A percentile compares a stretch with the other conserved stretches of the same genome.
phyloP scores from a whole-genome alignment of 2,329 filamentous ascomycete genomes.

The Aspergillus sp. region DNA sequence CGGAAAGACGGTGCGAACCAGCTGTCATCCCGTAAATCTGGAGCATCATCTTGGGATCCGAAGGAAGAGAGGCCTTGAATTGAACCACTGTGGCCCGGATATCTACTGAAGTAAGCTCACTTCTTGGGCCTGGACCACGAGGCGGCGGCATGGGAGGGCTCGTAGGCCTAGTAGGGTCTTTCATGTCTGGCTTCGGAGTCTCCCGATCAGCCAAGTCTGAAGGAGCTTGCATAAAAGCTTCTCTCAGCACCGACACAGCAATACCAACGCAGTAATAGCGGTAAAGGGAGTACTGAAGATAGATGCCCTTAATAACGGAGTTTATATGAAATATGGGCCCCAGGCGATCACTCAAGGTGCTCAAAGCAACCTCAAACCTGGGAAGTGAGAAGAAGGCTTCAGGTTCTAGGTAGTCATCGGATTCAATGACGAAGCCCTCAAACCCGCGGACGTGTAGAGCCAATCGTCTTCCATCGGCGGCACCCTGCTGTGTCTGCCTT shows the following conservation, averaged over 20 bases:
- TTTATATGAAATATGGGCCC: constrained; percentile 84
- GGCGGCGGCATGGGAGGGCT: constrained; percentile 19
- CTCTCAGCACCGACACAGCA: constrained; percentile 64
- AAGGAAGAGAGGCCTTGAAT: constrained; percentile 78
- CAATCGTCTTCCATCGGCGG: constrained; percentile 70
- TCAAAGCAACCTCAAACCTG: constrained; percentile 76
- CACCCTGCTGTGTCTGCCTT: constrained; percentile 30
- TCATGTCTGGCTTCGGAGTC: constrained; percentile 5
- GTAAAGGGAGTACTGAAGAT: constrained; percentile 85
- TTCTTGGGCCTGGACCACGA: constrained; percentile 19
- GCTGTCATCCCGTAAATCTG: constrained; percentile 76
- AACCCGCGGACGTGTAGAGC: constrained; percentile 73
- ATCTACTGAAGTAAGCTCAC: constrained; percentile 72
- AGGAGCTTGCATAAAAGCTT: constrained; percentile 48
- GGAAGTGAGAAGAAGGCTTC: constrained; percentile 83
- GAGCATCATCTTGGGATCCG: constrained; percentile 84
- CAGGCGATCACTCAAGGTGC: constrained; percentile 75
- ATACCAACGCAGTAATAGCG: constrained; percentile 85
- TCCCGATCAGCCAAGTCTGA: constrained; percentile 8
- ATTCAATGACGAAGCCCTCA: constrained; percentile 86
- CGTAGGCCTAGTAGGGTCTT: constrained; percentile 10
- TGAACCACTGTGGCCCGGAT: constrained; percentile 75
- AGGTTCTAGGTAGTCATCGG: constrained; percentile 69
- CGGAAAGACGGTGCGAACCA: constrained; percentile 78
- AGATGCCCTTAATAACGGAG: constrained; percentile 67